Evolutionary conservation across 306 rosid genomes (phyloP).

Genomic region (Cucurbita pepo): DNA sequence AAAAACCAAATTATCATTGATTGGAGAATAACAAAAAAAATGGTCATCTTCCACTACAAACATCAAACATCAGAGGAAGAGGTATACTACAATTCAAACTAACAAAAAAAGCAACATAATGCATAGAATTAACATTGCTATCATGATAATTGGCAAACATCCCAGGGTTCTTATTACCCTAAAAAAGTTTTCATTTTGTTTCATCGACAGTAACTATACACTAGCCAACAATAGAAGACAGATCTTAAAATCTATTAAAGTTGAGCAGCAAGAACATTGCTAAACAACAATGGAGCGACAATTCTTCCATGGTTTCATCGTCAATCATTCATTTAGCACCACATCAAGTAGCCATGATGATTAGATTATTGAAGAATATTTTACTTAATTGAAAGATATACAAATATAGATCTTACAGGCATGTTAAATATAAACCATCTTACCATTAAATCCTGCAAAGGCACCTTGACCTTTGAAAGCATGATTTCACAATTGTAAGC

Average conservation of each 20-base stretch:
- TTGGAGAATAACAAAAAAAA: not conserved
- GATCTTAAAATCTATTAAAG: not conserved
- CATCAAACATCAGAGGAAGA: not conserved
- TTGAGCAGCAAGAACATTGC: not conserved
- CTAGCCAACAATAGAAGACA: not conserved
- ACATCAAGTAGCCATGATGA: not conserved
- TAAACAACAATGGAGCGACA: not conserved
- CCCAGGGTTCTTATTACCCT: not conserved
- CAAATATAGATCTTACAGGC: not conserved
- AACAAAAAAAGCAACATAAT: not conserved
- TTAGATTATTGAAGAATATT: not conserved
- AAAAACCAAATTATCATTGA: not conserved
- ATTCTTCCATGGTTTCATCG: not conserved
- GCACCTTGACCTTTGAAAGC: conserved; percentile 94
- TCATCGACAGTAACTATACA: not conserved
- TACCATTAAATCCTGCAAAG: conserved; percentile 75
- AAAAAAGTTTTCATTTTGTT: not conserved
- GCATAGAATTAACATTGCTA: not conserved
- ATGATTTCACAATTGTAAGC: conserved; percentile 92
- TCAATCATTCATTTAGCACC: not conserved
- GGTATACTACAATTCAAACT: not conserved
- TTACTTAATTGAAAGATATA: not conserved
- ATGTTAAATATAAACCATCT: conserved; percentile 8
- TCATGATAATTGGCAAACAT: not conserved
- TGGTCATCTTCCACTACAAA: not conserved